Base-by-base conservation (phyloP, 371 early-diverging fungal genomes). In the Mucor irregularis region DNA sequence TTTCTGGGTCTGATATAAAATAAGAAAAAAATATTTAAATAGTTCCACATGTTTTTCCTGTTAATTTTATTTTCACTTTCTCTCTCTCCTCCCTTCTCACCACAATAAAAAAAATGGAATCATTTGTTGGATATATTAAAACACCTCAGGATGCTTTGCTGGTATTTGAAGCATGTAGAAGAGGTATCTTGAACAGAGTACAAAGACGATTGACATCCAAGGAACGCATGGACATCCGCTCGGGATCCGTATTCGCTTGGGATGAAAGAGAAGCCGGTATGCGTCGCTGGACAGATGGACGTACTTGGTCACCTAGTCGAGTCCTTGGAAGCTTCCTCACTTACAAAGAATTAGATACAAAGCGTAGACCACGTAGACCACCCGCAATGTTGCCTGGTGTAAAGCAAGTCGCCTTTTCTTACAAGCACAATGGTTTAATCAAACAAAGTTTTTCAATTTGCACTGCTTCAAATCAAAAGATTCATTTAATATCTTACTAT, bases 231-330 rank as follows among this genome's bases (percentile, higher is more conserved):
- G 71, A 76, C 9, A 91, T 95, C 56, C 80, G 81, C n/a, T 90
- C 94, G 4, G 94, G 94, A 0, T 87, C 92, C 0, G 86, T 94
- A 2, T 94, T 90, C 64, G 88, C 91, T 17, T 94, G 89, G 84
- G 91, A 92, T 65, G 93, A 94, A 75, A 80, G 85, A 17, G 94
- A 92, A 59, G 85, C 90, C 2, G 91, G 94, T 0, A 93, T 95
- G 85, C 76, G 89, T 49, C 79, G 95, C 11, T 95, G 95, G 95
- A 95, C 95, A 3, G 95, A 94, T 62, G 93, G 94, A 11, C 82
- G 88, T 42, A 86, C 86, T 39, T 93, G 94, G 95, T 90, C 91
- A 14, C 91, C 94, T 1, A 88, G 88, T 49, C 81, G 95, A 30
- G 89, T 90, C 2, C 74, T 83, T n/a, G 90, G 91, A n/a, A 86